Base-by-base conservation (phyloP, 2,329 filamentous ascomycete species). In the Neonectria sp. region DNA sequence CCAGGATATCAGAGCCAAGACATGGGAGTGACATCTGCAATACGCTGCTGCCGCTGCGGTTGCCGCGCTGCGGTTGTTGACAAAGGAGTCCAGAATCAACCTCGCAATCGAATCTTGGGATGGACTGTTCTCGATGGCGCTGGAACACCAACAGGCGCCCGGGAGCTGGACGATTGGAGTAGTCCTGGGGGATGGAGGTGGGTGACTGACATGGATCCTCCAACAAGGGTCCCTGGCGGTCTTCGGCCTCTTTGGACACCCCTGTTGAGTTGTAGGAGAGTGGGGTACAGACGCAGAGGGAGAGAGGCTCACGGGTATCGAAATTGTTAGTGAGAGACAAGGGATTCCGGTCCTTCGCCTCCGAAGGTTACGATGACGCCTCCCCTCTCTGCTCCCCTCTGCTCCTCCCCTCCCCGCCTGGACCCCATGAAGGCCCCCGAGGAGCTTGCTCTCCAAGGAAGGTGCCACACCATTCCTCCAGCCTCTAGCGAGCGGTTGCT, bases 261-360 rank as follows among this genome's bases (percentile, higher is more conserved):
- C 56, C 33, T 68, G 61, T 48, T 59, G 53, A 40, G 25, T 49
- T 52, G 12, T 21, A 15, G 11, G 43, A 51, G 65, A 56, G 68
- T 64, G 63, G 68, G 53, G 56, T 55, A 17, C 51, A 64, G 35
- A 40, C 59, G 37, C 40, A 63, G 40, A 68, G 65, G 45, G 61
- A 33, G 62, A 68, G 67, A 61, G 60, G 68, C 56, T 68, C 60
- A 37, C 57, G 27, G 56, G 63, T 68, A 29, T 65, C 33, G 12
- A 74, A 73, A 75, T 75, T 74, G 73, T 74, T 74, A 75, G 73
- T 72, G 73, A 69, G 40, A 49, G 62, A 74, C 71, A 73, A 64
- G 40, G 59, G 35, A 37, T 51, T 45, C 62, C 45, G 55, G 60
- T 55, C 60, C 59, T 67, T 67, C 51, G 46, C 66, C 61, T 74